Base-by-base conservation (phyloP, 345 rosid species). In the Linum tenue region DNA sequence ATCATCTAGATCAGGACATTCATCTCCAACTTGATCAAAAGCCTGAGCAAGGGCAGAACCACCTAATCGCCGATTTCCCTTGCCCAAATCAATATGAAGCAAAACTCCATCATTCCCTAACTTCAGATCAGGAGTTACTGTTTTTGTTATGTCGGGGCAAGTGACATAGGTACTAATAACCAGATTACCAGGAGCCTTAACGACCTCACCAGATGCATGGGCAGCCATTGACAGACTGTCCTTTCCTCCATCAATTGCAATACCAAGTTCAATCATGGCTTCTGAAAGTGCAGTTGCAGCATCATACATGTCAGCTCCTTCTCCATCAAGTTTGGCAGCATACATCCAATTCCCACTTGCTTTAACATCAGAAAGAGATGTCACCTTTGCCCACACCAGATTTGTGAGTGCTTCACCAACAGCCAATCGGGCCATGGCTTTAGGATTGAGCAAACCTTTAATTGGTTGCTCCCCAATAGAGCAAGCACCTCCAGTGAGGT, bases 311-410 rank as follows among this genome's bases (percentile, higher is more conserved):
- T 86, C 90, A 64, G 96, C 90, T 50, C 98, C 98, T 82, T 92
- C 97, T 69, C 96, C 97, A 50, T 87, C 91, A 62, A 92, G 86
- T 84, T 89, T 92, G 56, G 98, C 98, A 64, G 98, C 98, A 72
- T 90, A 90, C 94, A 89, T 92, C 98, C 97, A 92, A 69, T 92
- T 92, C 39, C 97, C 97, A 62, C 97, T 92, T 1, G 96, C 96
- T 76, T 92, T 92, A 66, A 90, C 97, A 76, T 90, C 90, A 68
- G 91, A 86, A 41, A 92, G 86, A 65, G 94, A 77, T 74, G 96
- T 87, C 61, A 86, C 82, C 80, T 90, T 83, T 56, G 98, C 94
- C 96, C 98, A 90, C 48, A 90, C 88, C 7, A 92, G 88, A 81
- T 92, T 92, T 39, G 96, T 92, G 43, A 92, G 80, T 16, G 98